A percentile compares a stretch with the other conserved stretches of the same genome.
phyloP scores from a whole-genome alignment of 257 asterid species.

The Orobanche coerulescens region DNA sequence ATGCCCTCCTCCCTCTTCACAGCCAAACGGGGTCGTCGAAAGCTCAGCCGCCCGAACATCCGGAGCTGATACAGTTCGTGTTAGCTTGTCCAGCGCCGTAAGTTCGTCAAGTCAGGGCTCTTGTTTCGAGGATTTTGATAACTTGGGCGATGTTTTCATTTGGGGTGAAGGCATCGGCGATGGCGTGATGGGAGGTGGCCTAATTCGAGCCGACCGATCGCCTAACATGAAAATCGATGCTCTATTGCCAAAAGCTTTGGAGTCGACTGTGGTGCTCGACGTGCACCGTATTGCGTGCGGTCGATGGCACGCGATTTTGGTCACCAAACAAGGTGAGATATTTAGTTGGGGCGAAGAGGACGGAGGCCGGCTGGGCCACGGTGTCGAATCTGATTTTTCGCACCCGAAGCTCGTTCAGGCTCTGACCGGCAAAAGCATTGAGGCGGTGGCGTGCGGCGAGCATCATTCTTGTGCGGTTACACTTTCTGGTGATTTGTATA shows the following conservation, averaged over 20 bases:
- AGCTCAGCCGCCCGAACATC: slow-evolving; percentile 44
- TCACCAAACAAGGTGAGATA: slow-evolving; percentile 72
- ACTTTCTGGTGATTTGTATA: slow-evolving; percentile 68
- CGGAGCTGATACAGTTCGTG: slow-evolving; percentile 49
- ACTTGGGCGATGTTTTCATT: slow-evolving; percentile 76
- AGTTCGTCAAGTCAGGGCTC: slow-evolving; percentile 95
- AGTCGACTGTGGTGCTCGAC: slow-evolving; percentile 64
- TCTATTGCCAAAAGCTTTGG: slow-evolving; percentile 59
- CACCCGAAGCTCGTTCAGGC: slow-evolving; percentile 58
- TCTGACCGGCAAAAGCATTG: slow-evolving; percentile 50
- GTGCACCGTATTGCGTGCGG: slow-evolving; percentile 65
- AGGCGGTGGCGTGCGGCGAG: slow-evolving; percentile 68
- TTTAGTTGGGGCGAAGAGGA: slow-evolving; percentile 91
- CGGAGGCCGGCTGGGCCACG: slow-evolving; percentile 86
- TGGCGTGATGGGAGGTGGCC: slow-evolving; percentile 65
- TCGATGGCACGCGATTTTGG: slow-evolving; percentile 54
- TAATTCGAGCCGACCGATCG: slow-evolving; percentile 22
- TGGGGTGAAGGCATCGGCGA: slow-evolving; percentile 81
- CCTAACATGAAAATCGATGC: slow-evolving; percentile 34
- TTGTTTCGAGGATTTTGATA: slow-evolving; percentile 61
- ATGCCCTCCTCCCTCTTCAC: slow-evolving; percentile 25
- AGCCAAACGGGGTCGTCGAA: slow-evolving; percentile 33
- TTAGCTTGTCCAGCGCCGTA: slow-evolving; percentile 80
- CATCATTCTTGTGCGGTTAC: slow-evolving; percentile 81
- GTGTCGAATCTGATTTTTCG: slow-evolving; percentile 48